A percentile compares a stretch with the other conserved stretches of the same genome.
Evolutionary conservation across 1,284 basidiomycete genomes (phyloP).

Genomic region (Cystobasidium slooffiae): DNA sequence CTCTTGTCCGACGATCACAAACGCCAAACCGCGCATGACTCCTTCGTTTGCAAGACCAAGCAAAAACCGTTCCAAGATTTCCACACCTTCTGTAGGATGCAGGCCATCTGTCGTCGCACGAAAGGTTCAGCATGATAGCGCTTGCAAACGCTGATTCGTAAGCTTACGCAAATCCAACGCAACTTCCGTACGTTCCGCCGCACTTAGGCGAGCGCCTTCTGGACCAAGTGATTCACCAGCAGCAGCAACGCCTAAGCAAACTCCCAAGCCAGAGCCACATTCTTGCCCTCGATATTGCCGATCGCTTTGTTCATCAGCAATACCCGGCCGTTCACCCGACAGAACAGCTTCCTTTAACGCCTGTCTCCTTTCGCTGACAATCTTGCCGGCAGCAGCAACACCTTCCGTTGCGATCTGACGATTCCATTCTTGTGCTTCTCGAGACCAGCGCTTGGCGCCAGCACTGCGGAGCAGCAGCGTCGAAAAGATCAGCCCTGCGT

Average conservation of each 20-base stretch:
- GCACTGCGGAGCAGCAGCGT: conserved; percentile 58
- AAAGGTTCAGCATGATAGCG: conserved; percentile 55
- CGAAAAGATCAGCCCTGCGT: too few relatives aligned
- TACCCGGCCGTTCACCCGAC: conserved; percentile 46
- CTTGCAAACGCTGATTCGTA: conserved; percentile 47
- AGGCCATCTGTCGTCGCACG: conserved; percentile 67
- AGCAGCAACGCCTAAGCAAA: conserved; percentile 76
- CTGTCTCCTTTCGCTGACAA: conserved; percentile 78
- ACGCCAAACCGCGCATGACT: conserved; percentile 64
- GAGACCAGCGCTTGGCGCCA: conserved; percentile 87
- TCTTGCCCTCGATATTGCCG: conserved; percentile 73
- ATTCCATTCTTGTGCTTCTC: conserved; percentile 91
- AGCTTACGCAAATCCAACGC: conserved; percentile 66
- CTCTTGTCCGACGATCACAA: conserved; percentile 89
- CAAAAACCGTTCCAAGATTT: conserved; percentile 88
- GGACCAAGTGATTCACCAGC: conserved; percentile 46
- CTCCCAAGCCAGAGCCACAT: conserved; percentile 80
- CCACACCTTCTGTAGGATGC: conserved; percentile 87
- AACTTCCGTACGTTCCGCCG: conserved; percentile 81
- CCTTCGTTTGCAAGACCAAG: conserved; percentile 61
- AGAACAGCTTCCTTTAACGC: conserved; percentile 75
- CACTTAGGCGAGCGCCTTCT: conserved; percentile 61
- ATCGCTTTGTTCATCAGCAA: conserved; percentile 62
- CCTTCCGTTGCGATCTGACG: conserved; percentile 86
- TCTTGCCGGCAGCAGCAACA: conserved; percentile 70